Evolutionary conservation across 2,329 filamentous ascomycete genomes (phyloP), one percentile per base, ranked within the genome.

Genomic region (Macrophomina pseudophaseolina): DNA sequence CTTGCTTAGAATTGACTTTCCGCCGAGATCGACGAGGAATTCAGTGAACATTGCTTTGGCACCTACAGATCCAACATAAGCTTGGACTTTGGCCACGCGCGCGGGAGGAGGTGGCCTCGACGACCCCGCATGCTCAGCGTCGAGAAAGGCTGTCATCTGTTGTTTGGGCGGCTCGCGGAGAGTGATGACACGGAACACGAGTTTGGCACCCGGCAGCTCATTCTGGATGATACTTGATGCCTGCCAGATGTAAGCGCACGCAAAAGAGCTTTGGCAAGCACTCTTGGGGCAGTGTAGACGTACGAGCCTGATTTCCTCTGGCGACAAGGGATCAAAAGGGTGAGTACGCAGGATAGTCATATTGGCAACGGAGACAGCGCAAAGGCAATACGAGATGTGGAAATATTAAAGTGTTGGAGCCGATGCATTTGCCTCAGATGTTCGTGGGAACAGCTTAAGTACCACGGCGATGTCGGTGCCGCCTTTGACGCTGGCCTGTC

Each of bases 101-200:
- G 74, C 60, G 9, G 80, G 80, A 5, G 46, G 72, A 0, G 58
- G 28, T n/a, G 66, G 6, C 32, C 40, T 9, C 7, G 12, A 18
- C 2, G 72, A 64, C 0, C 73, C 74, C 3, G 73, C 72, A 67
- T 82, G 80, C 58, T 85, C 81, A 62, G 51, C 72, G 3, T 83
- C 80, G 0, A 87, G 75, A 64, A 80, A 87, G 0, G 63, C 64
- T 5, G 83, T 68, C 77, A 86, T 80, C 23, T 79, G 74, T n/a
- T 75, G 71, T 72, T 87, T 87, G 0, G 76, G 73, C 0, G 85
- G 85, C 68, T 87, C 85, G 16, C 73, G 72, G 9, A 87, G 78
- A 0, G 82, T 84, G 68, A 86, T 82, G 65, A 83, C 80, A 3
- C 84, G 80, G 70, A 86, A 87, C 65, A 80, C 78, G 7, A 75